phyloP scores from a whole-genome alignment of 75 land plant genomes.

The Cunninghamia lanceolata region DNA sequence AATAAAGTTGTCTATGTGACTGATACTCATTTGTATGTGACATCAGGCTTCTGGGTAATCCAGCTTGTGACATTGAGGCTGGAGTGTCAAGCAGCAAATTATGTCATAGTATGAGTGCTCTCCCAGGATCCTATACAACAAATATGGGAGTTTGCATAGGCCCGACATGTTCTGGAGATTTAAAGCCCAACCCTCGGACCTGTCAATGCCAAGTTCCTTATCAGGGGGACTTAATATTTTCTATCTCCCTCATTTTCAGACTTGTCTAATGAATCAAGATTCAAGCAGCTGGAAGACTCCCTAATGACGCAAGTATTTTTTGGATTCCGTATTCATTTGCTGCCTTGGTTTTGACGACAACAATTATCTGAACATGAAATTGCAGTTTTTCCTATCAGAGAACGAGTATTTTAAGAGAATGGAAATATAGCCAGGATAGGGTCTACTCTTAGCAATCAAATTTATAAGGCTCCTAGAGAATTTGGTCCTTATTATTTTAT shows the following conservation, averaged over 20 bases:
- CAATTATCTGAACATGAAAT: too few relatives aligned
- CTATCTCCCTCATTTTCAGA: constrained; percentile 42
- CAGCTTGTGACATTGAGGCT: constrained; percentile 26
- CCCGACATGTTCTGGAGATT: too few relatives aligned
- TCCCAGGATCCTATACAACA: too few relatives aligned
- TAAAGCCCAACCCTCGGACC: constrained; percentile 56
- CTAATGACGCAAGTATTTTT: too few relatives aligned
- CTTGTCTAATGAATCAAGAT: too few relatives aligned
- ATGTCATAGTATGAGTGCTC: too few relatives aligned
- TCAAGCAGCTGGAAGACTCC: too few relatives aligned
- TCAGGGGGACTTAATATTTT: constrained; percentile 48
- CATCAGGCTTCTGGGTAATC: constrained; percentile 62
- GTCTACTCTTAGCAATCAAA: constrained; percentile 54
- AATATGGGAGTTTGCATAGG: too few relatives aligned
- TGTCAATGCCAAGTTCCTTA: constrained; percentile 64
- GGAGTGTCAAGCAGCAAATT: constrained; percentile 18
- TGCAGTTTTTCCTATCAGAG: too few relatives aligned
- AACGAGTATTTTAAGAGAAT: too few relatives aligned
- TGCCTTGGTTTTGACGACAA: constrained; percentile 38
- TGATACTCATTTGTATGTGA: not conserved
- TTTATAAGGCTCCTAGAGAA: constrained; percentile 57
- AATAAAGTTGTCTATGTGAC: not conserved
- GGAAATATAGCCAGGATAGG: constrained; percentile 45
- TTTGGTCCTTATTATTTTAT: too few relatives aligned
- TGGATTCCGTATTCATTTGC: constrained; percentile 51